These are phyloP conservation scores for Meyerozyma carpophila DNA, from an alignment of 1,139 yeast genomes.

Conservation along the genomic window DNA sequence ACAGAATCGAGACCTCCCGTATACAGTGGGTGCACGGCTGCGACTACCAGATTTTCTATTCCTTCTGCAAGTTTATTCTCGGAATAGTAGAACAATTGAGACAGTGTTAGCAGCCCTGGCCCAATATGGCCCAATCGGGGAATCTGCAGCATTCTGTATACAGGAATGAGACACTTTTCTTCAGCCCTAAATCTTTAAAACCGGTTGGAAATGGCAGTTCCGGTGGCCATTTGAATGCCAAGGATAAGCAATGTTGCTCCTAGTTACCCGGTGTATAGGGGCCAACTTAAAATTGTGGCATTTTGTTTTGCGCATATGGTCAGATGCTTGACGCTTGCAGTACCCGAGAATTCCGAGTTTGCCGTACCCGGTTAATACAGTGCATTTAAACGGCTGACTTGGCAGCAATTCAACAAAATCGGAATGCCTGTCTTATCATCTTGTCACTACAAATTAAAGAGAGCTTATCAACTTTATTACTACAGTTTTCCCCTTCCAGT, in stretches of 20 bases:
- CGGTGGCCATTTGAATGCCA: no score
- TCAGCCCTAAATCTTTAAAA: no score
- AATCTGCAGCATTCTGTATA: no score
- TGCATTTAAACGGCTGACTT: not conserved
- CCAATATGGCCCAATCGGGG: no score
- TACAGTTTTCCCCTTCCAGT: slow-evolving; percentile 26
- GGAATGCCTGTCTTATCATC: not conserved
- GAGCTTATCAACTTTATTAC: slow-evolving; percentile 19
- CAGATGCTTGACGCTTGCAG: not conserved
- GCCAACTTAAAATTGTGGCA: no score
- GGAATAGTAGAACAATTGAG: not conserved
- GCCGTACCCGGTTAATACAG: not conserved
- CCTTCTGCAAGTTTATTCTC: not conserved
- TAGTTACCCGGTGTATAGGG: no score
- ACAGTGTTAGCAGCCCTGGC: not conserved
- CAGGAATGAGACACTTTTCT: not conserved
- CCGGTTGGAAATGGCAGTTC: no score
- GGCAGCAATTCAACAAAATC: not conserved
- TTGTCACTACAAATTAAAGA: slow-evolving; percentile 8
- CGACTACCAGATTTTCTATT: not conserved
- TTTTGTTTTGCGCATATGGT: no score
- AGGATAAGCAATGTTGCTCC: no score
- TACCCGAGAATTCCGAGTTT: not conserved
- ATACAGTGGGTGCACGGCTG: not conserved
- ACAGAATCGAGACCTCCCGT: not conserved